These are phyloP conservation scores for Podaxis sp. DNA, from an alignment of 768 basidiomycete genomes.

Conservation along the genomic window DNA sequence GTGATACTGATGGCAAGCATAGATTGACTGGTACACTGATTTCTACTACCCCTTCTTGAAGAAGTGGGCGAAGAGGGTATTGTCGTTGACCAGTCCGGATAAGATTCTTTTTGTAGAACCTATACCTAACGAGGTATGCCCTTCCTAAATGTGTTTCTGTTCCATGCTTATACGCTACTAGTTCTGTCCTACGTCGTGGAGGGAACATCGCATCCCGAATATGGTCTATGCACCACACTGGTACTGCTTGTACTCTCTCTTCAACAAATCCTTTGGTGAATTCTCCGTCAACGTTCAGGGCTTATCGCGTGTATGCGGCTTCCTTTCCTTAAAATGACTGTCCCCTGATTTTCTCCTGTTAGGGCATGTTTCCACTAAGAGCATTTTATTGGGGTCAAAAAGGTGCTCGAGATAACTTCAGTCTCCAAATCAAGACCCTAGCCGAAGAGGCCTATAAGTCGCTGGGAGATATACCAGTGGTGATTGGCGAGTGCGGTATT, in stretches of 20 bases:
- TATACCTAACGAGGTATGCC: slow-evolving; percentile 87
- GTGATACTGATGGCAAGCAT: neutral
- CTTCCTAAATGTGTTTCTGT: neutral
- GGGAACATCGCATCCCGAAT: slow-evolving; percentile 41
- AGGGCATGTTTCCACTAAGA: slow-evolving; percentile 85
- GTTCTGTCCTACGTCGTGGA: slow-evolving; percentile 84
- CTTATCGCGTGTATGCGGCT: slow-evolving; percentile 66
- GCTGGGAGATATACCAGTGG: slow-evolving; percentile 78
- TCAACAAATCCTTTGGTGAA: slow-evolving; percentile 78
- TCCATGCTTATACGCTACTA: slow-evolving; percentile 26
- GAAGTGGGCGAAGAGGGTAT: slow-evolving; percentile 65
- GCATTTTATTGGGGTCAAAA: slow-evolving; percentile 87
- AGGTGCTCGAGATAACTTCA: slow-evolving; percentile 80
- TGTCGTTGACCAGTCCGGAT: slow-evolving; percentile 42
- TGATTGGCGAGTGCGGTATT: slow-evolving; percentile 92
- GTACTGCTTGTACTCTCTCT: slow-evolving; percentile 90
- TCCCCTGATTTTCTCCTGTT: neutral
- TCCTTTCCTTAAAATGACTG: neutral
- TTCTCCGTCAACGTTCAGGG: slow-evolving; percentile 95
- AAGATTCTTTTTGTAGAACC: slow-evolving; percentile 78
- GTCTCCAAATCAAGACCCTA: slow-evolving; percentile 78
- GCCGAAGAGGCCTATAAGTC: slow-evolving; percentile 65
- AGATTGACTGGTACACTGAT: slow-evolving; percentile 88
- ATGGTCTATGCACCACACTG: slow-evolving; percentile 42
- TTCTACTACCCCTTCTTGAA: slow-evolving; percentile 79